Evolutionary conservation across 2,329 filamentous ascomycete genomes (phyloP).

Genomic region (Xylariaceae sp.): DNA sequence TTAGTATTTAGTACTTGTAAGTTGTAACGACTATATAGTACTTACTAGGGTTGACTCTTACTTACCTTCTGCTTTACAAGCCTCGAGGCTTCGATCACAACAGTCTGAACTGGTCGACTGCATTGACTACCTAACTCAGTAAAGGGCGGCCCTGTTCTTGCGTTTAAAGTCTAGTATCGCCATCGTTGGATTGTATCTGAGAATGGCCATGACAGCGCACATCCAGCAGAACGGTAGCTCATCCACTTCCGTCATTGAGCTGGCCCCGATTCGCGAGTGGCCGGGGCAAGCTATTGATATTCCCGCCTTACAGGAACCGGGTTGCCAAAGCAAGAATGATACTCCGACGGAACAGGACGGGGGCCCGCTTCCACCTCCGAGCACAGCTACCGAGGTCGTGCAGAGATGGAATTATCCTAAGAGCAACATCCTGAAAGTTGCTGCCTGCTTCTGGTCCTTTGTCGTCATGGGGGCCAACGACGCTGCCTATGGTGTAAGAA

Average conservation of each 20-base stretch:
- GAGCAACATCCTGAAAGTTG: slow-evolving; percentile 50
- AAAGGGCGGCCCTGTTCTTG: neutral
- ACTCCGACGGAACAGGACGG: slow-evolving; percentile 11
- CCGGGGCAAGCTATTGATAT: slow-evolving; percentile 2
- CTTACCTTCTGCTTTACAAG: too few relatives aligned
- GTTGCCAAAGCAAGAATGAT: neutral
- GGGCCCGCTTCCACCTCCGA: slow-evolving; percentile 24
- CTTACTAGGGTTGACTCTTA: too few relatives aligned
- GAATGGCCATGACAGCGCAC: neutral
- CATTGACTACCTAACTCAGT: neutral
- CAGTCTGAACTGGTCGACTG: neutral
- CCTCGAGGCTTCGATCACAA: too few relatives aligned
- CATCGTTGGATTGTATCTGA: neutral
- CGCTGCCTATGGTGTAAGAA: slow-evolving; percentile 58
- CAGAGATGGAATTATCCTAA: slow-evolving; percentile 54
- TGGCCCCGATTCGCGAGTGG: slow-evolving; percentile 19
- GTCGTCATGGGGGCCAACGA: slow-evolving; percentile 62
- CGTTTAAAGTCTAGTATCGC: neutral
- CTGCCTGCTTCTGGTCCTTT: slow-evolving; percentile 60
- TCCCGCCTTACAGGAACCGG: neutral
- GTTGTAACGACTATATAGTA: too few relatives aligned
- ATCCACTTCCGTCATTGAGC: slow-evolving; percentile 26
- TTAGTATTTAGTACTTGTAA: too few relatives aligned
- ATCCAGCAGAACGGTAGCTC: slow-evolving; percentile 22
- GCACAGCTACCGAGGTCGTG: slow-evolving; percentile 26